Evolutionary conservation across 2,329 filamentous ascomycete genomes (phyloP).

Genomic region (Mollisia scopiformis): DNA sequence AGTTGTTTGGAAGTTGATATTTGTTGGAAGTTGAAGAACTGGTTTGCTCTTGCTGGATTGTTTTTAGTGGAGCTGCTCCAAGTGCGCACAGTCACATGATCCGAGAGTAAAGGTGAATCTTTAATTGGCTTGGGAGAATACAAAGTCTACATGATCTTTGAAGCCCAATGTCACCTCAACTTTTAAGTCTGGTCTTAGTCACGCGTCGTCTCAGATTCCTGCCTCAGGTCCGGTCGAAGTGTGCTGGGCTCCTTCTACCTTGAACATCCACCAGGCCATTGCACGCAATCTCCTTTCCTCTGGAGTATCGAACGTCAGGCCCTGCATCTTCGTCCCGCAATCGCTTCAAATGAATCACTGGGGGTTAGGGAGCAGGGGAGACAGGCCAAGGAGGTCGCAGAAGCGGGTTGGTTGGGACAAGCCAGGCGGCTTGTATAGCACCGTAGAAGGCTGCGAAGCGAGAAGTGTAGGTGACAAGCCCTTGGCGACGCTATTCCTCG

Average conservation of each 20-base stretch:
- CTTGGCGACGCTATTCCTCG: constrained; percentile 45
- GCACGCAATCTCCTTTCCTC: background rate
- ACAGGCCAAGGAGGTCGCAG: constrained; percentile 15
- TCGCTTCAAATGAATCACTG: constrained; percentile 30
- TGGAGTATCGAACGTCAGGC: constrained; percentile 33
- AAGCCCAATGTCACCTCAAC: no score
- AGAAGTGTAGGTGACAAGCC: constrained; percentile 38
- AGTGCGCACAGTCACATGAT: no score
- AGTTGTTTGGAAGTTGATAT: no score
- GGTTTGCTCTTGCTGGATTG: no score
- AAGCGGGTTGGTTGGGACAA: constrained; percentile 49
- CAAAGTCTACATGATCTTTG: no score
- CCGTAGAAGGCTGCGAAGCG: constrained; percentile 51
- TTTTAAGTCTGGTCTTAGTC: no score
- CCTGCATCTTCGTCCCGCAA: constrained; percentile 49
- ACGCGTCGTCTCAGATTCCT: no score
- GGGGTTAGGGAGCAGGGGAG: constrained; percentile 13
- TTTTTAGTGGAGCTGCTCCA: no score
- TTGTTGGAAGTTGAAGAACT: no score
- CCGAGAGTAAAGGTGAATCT: no score
- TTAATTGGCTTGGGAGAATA: no score
- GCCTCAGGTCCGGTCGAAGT: constrained; percentile 3
- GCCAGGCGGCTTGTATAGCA: constrained; percentile 40
- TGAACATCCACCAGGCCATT: background rate
- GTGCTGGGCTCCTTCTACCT: no score